A percentile compares a stretch with the other conserved stretches of the same genome.
Evolutionary conservation across 441 rosid species (phyloP).

Genomic region (Rhodomyrtus psidioides): DNA sequence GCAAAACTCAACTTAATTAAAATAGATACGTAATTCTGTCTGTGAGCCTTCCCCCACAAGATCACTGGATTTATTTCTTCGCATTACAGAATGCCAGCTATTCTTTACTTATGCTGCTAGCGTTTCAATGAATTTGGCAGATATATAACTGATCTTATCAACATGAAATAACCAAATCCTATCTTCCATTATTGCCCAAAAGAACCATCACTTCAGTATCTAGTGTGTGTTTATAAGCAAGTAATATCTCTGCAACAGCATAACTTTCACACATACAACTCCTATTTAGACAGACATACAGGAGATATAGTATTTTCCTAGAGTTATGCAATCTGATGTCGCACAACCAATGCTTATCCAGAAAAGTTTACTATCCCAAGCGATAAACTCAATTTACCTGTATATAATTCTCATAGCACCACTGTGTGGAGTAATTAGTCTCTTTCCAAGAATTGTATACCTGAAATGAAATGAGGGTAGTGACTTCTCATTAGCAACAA

Average conservation of each 20-base stretch:
- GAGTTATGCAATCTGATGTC: background rate
- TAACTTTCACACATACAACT: background rate
- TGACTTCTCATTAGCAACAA: background rate
- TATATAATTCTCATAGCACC: constrained; percentile 99
- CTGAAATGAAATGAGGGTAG: constrained; percentile 23
- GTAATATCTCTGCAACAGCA: background rate
- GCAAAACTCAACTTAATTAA: background rate
- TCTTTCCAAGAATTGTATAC: constrained; percentile 96
- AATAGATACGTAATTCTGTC: background rate
- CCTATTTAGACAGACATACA: background rate
- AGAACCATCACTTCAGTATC: background rate
- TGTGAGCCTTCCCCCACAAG: background rate
- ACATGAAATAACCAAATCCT: background rate
- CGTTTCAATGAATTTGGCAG: background rate
- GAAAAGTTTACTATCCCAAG: background rate
- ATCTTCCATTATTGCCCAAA: background rate
- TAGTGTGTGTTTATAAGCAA: background rate
- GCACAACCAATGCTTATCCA: background rate
- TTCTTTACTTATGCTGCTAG: background rate
- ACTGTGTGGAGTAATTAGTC: constrained; percentile 89
- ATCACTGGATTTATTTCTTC: background rate
- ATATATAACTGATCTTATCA: no score
- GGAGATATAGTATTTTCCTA: background rate
- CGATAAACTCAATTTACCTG: constrained; percentile 37
- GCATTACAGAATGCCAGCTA: background rate